These are phyloP conservation scores for Sechiopsis laciniata DNA, from an alignment of 306 rosid genomes.

Conservation along the genomic window DNA sequence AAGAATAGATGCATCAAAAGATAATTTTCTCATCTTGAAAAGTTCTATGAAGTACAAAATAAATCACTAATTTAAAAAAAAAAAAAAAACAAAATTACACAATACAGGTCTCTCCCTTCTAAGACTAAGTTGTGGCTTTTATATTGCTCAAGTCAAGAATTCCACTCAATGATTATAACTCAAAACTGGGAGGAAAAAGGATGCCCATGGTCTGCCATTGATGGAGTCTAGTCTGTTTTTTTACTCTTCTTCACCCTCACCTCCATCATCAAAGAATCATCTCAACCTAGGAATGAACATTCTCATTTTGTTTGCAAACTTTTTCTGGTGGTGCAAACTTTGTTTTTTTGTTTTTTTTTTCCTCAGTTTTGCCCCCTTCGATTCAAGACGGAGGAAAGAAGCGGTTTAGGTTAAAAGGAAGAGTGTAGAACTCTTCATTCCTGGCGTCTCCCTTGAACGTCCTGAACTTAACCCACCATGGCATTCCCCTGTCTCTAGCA, in stretches of 20 bases:
- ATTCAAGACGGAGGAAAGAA: constrained; percentile 86
- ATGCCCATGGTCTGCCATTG: constrained; percentile 6
- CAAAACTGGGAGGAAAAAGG: constrained; percentile 20
- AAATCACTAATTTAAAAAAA: not conserved
- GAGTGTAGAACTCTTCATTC: constrained; percentile 94
- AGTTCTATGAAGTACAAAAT: constrained; percentile 4
- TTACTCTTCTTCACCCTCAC: constrained; percentile 25
- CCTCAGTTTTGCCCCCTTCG: not conserved
- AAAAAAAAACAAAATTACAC: not conserved
- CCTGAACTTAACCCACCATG: constrained; percentile 96
- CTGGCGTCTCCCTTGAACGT: constrained; percentile 79
- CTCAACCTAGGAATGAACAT: constrained; percentile 57
- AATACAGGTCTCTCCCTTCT: not conserved
- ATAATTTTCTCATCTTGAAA: not conserved
- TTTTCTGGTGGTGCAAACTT: constrained; percentile 17
- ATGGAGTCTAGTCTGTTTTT: not conserved
- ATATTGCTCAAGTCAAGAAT: too few relatives aligned
- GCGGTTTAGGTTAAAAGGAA: constrained; percentile 92
- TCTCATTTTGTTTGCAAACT: constrained; percentile 43
- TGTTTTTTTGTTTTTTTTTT: not conserved
- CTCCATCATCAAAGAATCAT: constrained; percentile 20
- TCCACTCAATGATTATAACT: constrained; percentile 23
- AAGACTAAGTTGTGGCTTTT: constrained; percentile 12
- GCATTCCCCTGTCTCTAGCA: constrained; percentile 94
- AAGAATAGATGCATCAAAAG: not conserved